Evolutionary conservation across 73 alveolate species (phyloP).

Genomic region (Paramecium sexaurelia): DNA sequence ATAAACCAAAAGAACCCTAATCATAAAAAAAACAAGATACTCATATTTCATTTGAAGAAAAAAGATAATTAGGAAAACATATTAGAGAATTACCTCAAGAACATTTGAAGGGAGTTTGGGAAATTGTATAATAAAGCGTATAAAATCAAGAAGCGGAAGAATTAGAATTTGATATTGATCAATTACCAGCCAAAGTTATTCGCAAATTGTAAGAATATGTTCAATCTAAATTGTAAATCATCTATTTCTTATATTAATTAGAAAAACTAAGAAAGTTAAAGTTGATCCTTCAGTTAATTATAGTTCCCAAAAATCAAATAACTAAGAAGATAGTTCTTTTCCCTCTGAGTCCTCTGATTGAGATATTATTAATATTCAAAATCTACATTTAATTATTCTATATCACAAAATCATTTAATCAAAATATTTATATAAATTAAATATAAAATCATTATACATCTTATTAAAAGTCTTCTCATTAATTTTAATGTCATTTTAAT

Average conservation of each 20-base stretch:
- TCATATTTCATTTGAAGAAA: slow-evolving; percentile 61
- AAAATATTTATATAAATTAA: too few relatives aligned
- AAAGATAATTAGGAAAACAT: slow-evolving; percentile 52
- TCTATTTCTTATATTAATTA: background rate
- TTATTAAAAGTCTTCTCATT: too few relatives aligned
- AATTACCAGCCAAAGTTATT: slow-evolving; percentile 76
- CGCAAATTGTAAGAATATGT: slow-evolving; percentile 86
- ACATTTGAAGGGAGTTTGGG: slow-evolving; percentile 68
- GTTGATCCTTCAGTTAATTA: slow-evolving; percentile 13
- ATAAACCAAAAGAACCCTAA: background rate
- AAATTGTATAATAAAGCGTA: slow-evolving; percentile 46
- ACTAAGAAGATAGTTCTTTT: slow-evolving; percentile 27
- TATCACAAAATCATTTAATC: background rate
- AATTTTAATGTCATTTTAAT: too few relatives aligned
- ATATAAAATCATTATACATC: too few relatives aligned
- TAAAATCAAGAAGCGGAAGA: slow-evolving; percentile 66
- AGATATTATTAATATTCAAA: background rate
- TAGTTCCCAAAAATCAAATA: background rate
- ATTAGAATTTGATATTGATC: slow-evolving; percentile 88
- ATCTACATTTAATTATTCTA: background rate
- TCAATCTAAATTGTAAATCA: background rate
- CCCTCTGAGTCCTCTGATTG: slow-evolving; percentile 59
- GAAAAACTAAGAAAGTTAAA: background rate
- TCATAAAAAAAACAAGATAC: background rate
- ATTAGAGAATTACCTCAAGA: slow-evolving; percentile 54